A percentile compares a stretch with the other conserved stretches of the same genome.
Conservation (phyloP, 1,284 basidiomycete species). For the Athelia psychrophila region DNA sequence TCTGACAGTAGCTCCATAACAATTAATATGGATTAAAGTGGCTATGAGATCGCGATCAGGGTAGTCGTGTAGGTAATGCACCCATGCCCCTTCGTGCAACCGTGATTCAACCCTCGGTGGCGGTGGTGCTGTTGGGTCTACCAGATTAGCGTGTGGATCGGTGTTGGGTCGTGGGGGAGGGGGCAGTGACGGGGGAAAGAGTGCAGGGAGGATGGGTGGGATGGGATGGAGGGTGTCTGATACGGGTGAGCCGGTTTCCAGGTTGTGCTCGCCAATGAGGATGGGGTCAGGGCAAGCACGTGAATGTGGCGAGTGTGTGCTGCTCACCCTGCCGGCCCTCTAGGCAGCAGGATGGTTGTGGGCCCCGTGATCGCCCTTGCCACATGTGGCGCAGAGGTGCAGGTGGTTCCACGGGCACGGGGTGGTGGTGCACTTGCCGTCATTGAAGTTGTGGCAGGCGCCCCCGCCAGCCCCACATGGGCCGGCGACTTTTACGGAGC, state of each 20-base stretch:
- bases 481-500: background rate
- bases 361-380: no score
- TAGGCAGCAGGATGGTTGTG: no score
- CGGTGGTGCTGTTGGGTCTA: background rate
- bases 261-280: background rate
- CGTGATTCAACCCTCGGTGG: conserved; percentile 13
- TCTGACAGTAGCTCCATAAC: conserved; percentile 27
- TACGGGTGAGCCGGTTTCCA: background rate
- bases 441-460: no score
- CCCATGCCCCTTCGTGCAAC: conserved; percentile 21
- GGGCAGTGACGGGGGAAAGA: no score
- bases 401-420: no score
- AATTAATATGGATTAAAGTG: conserved; percentile 26
- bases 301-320: no score
- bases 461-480: no score
- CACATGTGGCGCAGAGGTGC: no score
- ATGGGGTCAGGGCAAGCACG: background rate
- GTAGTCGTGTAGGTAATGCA: conserved; percentile 24
- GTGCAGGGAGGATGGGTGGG: conserved; percentile 7
- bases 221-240: background rate
- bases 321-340: no score
- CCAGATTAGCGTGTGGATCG: conserved; percentile 20
- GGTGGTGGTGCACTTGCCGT: no score
- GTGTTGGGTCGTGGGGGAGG: conserved; percentile 23
- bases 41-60: conserved; percentile 27